phyloP scores from a whole-genome alignment of 1,284 basidiomycete genomes.

The Melanopsichium pennsylvanicum region DNA sequence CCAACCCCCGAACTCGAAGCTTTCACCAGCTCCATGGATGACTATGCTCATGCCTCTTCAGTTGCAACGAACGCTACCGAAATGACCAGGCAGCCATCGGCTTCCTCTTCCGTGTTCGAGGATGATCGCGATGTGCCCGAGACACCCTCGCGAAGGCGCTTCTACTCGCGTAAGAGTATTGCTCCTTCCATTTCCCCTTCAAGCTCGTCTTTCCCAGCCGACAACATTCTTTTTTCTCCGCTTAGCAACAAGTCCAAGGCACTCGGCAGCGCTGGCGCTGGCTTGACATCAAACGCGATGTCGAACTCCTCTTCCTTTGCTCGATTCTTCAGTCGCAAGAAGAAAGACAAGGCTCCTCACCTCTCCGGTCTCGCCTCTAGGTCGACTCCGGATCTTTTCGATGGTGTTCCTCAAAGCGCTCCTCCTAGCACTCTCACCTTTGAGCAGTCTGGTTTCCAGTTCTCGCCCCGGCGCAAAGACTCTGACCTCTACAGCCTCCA shows the following conservation, averaged over 20 bases:
- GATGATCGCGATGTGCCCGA: slow-evolving; percentile 42
- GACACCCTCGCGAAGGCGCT: slow-evolving; percentile 22
- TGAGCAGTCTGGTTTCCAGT: slow-evolving; percentile 38
- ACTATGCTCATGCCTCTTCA: slow-evolving; percentile 7
- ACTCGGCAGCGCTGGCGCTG: slow-evolving; percentile 15
- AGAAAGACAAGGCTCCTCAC: slow-evolving; percentile 42
- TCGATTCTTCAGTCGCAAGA: slow-evolving; percentile 52
- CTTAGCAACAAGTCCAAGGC: slow-evolving; percentile 14
- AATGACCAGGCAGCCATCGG: slow-evolving; percentile 34
- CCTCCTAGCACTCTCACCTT: slow-evolving; percentile 49
- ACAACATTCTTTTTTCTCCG: slow-evolving; percentile 35
- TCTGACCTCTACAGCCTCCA: slow-evolving; percentile 21
- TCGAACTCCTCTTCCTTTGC: slow-evolving; percentile 31
- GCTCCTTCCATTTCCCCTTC: slow-evolving; percentile 2
- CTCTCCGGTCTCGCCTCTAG: slow-evolving; percentile 24
- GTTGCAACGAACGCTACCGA: slow-evolving; percentile 2
- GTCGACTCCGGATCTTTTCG: slow-evolving; percentile 37
- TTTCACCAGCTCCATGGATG: slow-evolving; percentile 41
- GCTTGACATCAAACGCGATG: slow-evolving; percentile 2
- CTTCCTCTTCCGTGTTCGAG: slow-evolving; percentile 44
- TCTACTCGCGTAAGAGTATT: slow-evolving; percentile 33
- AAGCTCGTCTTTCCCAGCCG: slow-evolving; percentile 1
- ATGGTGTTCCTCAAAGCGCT: slow-evolving; percentile 42
- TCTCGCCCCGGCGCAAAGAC: slow-evolving; percentile 24
- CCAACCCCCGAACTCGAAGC: slow-evolving; percentile 58